Percentiles rank a stretch among this genome's conserved stretches.
Conservation (phyloP, 495 filamentous ascomycete species). For the Trichoderma erinaceum region DNA sequence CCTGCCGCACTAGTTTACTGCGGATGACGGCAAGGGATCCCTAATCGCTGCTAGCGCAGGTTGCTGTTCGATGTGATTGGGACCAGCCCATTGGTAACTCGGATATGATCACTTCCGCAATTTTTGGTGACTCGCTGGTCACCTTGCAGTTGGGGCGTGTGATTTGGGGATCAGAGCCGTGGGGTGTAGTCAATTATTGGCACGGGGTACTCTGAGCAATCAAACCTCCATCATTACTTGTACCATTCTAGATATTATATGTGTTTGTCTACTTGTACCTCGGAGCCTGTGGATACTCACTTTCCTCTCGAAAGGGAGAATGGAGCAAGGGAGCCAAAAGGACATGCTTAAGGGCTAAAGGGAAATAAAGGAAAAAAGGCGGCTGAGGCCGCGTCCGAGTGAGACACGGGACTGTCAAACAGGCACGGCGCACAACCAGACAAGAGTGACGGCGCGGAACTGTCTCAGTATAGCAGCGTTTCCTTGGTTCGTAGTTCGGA, state of each 20-base stretch:
- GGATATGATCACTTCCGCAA: constrained; percentile 1
- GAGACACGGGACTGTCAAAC: constrained; percentile 14
- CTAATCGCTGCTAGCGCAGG: neutral
- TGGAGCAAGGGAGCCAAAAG: neutral
- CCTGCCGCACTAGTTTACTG: neutral
- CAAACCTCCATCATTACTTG: neutral
- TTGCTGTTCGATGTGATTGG: constrained; percentile 8
- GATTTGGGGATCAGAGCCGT: neutral
- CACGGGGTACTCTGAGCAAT: neutral
- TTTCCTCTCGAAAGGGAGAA: neutral
- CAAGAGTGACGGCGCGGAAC: neutral
- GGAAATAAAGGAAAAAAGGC: neutral
- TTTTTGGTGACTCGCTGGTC: neutral
- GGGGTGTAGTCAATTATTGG: neutral
- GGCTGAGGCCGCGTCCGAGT: constrained; percentile 5
- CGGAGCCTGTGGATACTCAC: neutral
- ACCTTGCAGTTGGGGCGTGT: neutral
- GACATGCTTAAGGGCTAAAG: neutral
- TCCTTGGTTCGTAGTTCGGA: constrained; percentile 1
- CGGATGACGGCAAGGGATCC: constrained; percentile 4
- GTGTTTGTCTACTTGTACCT: neutral
- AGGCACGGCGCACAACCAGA: neutral
- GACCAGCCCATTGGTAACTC: constrained; percentile 9
- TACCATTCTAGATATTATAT: too few relatives aligned
- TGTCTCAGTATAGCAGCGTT: constrained; percentile 1